Evolutionary conservation across 495 filamentous ascomycete species (phyloP).

Genomic region (Acidomyces sp.): DNA sequence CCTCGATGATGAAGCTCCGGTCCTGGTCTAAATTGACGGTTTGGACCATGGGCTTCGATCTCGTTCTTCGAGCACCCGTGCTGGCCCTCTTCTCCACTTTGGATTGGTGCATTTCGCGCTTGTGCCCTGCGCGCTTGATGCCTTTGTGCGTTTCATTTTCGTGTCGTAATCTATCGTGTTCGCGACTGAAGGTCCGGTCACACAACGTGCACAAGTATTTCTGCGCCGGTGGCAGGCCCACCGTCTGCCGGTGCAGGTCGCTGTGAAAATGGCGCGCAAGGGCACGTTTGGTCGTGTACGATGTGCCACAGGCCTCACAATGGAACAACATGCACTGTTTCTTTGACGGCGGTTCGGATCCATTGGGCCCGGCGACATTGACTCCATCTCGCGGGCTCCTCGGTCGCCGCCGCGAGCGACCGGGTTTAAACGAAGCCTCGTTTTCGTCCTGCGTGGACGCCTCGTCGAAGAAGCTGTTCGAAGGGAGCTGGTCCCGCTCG

Average conservation of each 20-base stretch:
- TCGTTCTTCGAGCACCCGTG: not conserved
- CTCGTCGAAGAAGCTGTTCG: too few relatives aligned
- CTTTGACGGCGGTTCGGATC: not conserved
- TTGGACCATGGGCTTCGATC: too few relatives aligned
- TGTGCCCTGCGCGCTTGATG: not conserved
- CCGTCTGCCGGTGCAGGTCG: not conserved
- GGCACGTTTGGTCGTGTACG: slow-evolving; percentile 6
- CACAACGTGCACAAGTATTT: slow-evolving; percentile 1
- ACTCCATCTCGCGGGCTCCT: too few relatives aligned
- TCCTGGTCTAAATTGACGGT: too few relatives aligned
- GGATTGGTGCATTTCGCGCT: not conserved
- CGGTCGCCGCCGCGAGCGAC: too few relatives aligned
- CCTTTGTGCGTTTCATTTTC: slow-evolving; percentile 10
- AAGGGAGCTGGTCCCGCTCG: too few relatives aligned
- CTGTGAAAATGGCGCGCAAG: slow-evolving; percentile 5
- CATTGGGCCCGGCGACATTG: too few relatives aligned
- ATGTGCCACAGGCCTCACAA: slow-evolving; percentile 6
- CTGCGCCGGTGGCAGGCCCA: not conserved
- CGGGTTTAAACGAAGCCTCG: too few relatives aligned
- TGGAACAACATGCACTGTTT: not conserved
- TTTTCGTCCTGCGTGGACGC: too few relatives aligned
- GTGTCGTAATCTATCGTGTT: slow-evolving; percentile 5
- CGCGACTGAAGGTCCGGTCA: slow-evolving; percentile 1
- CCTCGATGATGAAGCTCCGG: not conserved
- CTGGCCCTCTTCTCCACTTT: not conserved